Percentiles rank a stretch among this genome's conserved stretches.
Evolutionary conservation across 371 early-diverging fungal species (phyloP).

Genomic region (Enterocytospora artemiae): DNA sequence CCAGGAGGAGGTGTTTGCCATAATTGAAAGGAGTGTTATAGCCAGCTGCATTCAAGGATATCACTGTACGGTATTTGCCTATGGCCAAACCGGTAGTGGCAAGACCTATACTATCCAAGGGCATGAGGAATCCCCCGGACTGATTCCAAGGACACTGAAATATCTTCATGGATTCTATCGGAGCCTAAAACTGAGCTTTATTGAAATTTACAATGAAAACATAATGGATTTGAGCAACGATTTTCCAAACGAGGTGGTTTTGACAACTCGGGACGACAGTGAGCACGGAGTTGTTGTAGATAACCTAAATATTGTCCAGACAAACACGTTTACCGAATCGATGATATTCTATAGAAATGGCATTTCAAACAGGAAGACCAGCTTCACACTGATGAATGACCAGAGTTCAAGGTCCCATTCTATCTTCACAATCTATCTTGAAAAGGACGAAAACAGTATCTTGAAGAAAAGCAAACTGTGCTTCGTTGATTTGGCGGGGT

Average conservation of each 20-base stretch:
- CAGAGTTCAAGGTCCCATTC: conserved; percentile 63
- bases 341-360: conserved; percentile 61
- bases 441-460: conserved; percentile 56
- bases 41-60: conserved; percentile 34
- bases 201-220: conserved; percentile 67
- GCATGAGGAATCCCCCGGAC: conserved; percentile 32
- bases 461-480: conserved; percentile 60
- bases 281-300: conserved; percentile 61
- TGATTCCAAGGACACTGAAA: conserved; percentile 45
- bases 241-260: too few species aligned
- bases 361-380: conserved; percentile 62
- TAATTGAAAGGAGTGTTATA: conserved; percentile 15
- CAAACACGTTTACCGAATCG: conserved; percentile 59
- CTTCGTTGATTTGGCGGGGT: conserved; percentile 68
- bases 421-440: conserved; percentile 62
- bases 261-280: conserved; percentile 56
- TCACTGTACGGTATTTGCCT: conserved; percentile 57
- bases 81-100: conserved; percentile 59
- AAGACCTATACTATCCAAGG: conserved; percentile 59
- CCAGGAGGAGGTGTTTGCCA: conserved; percentile 40
- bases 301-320: conserved; percentile 58
- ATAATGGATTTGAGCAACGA: conserved; percentile 60
- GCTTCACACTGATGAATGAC: conserved; percentile 63
- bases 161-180: conserved; percentile 26
- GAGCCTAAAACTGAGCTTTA: conserved; percentile 57